Evolutionary conservation across 139 green algal species (phyloP).

Genomic region (Chlorella sp.): DNA sequence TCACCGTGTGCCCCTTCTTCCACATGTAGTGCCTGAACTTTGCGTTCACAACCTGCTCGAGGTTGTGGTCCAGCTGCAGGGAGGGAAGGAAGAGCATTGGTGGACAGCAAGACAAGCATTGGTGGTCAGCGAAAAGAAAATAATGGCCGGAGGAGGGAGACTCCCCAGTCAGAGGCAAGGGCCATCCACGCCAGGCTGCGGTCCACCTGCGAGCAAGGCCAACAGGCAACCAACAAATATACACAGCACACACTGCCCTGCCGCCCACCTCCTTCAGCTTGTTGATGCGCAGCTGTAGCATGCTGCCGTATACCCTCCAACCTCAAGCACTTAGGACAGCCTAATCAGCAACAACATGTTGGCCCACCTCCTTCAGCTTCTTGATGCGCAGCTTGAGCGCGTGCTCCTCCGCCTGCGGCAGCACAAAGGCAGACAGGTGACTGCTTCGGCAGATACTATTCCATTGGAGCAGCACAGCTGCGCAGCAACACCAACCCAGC

Average conservation of each 20-base stretch:
- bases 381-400: constrained; percentile 8
- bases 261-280: too few relatives aligned
- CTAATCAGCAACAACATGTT: background rate
- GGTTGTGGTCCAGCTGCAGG: constrained; percentile 26
- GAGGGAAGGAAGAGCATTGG: background rate
- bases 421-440: too few relatives aligned
- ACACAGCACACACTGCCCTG: too few relatives aligned
- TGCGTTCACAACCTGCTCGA: constrained; percentile 38
- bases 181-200: too few relatives aligned
- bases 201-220: too few relatives aligned
- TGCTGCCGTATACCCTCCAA: background rate
- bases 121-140: background rate
- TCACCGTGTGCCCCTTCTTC: constrained; percentile 52
- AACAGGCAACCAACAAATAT: too few relatives aligned
- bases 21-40: constrained; percentile 50
- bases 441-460: too few relatives aligned
- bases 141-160: background rate
- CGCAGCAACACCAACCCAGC: too few relatives aligned
- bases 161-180: too few relatives aligned
- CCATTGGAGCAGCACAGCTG: too few relatives aligned
- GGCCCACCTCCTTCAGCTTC: constrained; percentile 13
- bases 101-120: background rate
- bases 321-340: background rate
- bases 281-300: background rate
- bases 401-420: background rate